Percentiles rank a stretch among this genome's conserved stretches.
These are phyloP conservation scores for Chytriomyces hyalinus DNA, from an alignment of 192 early-diverging fungal species.

Conservation along the genomic window DNA sequence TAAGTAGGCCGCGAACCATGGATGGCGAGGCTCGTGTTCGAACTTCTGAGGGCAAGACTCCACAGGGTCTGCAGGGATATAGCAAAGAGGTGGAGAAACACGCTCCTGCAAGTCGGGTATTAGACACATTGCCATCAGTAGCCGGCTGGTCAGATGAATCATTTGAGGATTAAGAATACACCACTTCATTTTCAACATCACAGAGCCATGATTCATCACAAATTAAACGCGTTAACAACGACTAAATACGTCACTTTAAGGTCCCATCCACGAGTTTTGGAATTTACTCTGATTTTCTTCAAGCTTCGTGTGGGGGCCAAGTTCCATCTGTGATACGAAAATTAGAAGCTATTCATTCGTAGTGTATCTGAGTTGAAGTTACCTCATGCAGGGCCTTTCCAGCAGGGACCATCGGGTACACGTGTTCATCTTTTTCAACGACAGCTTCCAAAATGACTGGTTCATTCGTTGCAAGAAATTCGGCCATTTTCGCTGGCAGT, in stretches of 20 bases:
- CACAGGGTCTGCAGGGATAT: too few relatives aligned
- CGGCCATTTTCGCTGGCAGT: slow-evolving; percentile 81
- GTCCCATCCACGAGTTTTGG: slow-evolving; percentile 55
- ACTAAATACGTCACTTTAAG: slow-evolving; percentile 30
- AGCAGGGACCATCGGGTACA: slow-evolving; percentile 97
- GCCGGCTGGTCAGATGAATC: neutral
- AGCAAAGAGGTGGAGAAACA: neutral
- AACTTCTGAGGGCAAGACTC: neutral
- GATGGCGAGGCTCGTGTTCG: slow-evolving; percentile 1
- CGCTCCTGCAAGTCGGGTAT: neutral
- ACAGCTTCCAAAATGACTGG: slow-evolving; percentile 92
- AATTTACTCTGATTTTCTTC: slow-evolving; percentile 55
- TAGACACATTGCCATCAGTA: neutral
- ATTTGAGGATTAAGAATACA: too few relatives aligned
- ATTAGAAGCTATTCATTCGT: neutral
- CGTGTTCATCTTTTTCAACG: slow-evolving; percentile 91
- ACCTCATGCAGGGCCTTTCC: slow-evolving; percentile 93
- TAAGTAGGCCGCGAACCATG: slow-evolving; percentile 10
- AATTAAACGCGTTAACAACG: neutral
- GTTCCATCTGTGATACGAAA: slow-evolving; percentile 50
- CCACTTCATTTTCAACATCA: neutral
- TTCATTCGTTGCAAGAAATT: slow-evolving; percentile 82
- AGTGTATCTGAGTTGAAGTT: slow-evolving; percentile 13
- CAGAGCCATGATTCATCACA: neutral
- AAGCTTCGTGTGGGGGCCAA: slow-evolving; percentile 46